A percentile compares a stretch with the other conserved stretches of the same genome.
phyloP scores from a whole-genome alignment of 2,329 filamentous ascomycete genomes.

The Fusarium chaquense region DNA sequence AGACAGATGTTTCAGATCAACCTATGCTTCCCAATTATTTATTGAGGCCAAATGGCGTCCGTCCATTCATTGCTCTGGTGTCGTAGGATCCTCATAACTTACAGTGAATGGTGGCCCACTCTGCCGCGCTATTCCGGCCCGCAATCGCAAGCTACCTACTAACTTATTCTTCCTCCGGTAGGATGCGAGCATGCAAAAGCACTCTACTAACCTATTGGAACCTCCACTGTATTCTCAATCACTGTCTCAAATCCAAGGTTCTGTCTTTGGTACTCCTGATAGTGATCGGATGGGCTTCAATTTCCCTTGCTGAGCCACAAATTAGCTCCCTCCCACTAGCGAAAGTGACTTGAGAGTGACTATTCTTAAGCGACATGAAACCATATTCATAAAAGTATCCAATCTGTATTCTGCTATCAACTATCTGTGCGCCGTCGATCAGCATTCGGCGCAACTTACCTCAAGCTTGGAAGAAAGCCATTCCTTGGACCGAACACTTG shows the following conservation, averaged over 20 bases:
- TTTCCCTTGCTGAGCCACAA: constrained; percentile 43
- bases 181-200: background rate
- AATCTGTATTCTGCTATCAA: constrained; percentile 15
- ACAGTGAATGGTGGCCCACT: constrained; percentile 8
- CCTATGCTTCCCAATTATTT: background rate
- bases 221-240: constrained; percentile 4
- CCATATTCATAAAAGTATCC: constrained; percentile 2
- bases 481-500: constrained; percentile 1
- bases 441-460: constrained; percentile 1
- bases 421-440: constrained; percentile 31
- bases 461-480: constrained; percentile 35
- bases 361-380: background rate
- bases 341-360: constrained; percentile 22
- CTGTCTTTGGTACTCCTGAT: background rate
- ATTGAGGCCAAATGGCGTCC: constrained; percentile 5
- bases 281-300: constrained; percentile 28
- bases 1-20: constrained; percentile 11
- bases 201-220: background rate
- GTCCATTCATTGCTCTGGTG: background rate
- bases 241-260: background rate
- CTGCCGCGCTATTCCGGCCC: constrained; percentile 37
- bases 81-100: constrained; percentile 4
- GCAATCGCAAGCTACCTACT: constrained; percentile 1
- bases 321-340: constrained; percentile 31
- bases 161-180: background rate